Evolutionary conservation across 2,329 filamentous ascomycete genomes (phyloP).

Genomic region (Diaporthe vaccinii): DNA sequence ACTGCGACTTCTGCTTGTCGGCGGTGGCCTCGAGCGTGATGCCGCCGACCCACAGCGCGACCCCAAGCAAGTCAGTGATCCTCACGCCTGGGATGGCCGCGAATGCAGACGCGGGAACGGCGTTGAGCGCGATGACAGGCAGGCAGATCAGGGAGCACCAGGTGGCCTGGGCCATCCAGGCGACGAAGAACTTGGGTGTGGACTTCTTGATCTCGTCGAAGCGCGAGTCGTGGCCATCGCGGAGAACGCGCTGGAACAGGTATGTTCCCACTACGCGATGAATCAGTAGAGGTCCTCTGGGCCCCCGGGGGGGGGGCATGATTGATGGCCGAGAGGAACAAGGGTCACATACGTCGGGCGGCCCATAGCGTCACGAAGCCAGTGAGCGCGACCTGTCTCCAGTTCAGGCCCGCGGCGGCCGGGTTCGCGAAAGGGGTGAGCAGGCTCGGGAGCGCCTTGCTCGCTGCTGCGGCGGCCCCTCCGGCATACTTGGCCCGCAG

Average conservation of each 20-base stretch:
- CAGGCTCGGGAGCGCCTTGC: slow-evolving; percentile 58
- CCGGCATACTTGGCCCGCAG: slow-evolving; percentile 67
- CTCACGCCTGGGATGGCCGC: slow-evolving; percentile 62
- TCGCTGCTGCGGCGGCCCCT: slow-evolving; percentile 46
- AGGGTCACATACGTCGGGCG: slow-evolving; percentile 61
- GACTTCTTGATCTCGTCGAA: slow-evolving; percentile 58
- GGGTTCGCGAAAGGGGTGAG: slow-evolving; percentile 58
- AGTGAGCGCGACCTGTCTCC: slow-evolving; percentile 64
- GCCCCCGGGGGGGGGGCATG: neutral
- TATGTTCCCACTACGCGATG: slow-evolving; percentile 68
- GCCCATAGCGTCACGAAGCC: slow-evolving; percentile 68
- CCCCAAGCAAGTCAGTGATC: slow-evolving; percentile 68
- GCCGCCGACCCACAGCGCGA: slow-evolving; percentile 70
- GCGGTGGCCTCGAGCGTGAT: slow-evolving; percentile 72
- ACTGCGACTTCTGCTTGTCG: slow-evolving; percentile 74
- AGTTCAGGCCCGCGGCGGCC: slow-evolving; percentile 64
- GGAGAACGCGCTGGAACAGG: slow-evolving; percentile 72
- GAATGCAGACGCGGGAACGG: slow-evolving; percentile 68
- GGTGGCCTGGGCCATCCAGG: slow-evolving; percentile 69
- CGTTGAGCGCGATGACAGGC: slow-evolving; percentile 74
- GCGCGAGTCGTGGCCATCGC: slow-evolving; percentile 69
- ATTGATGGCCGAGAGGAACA: neutral
- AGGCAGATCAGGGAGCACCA: slow-evolving; percentile 78
- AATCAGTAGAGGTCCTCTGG: neutral
- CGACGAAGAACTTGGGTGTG: slow-evolving; percentile 52